phyloP scores from a whole-genome alignment of 2,329 filamentous ascomycete genomes.

The Hypoxylon sp. region DNA sequence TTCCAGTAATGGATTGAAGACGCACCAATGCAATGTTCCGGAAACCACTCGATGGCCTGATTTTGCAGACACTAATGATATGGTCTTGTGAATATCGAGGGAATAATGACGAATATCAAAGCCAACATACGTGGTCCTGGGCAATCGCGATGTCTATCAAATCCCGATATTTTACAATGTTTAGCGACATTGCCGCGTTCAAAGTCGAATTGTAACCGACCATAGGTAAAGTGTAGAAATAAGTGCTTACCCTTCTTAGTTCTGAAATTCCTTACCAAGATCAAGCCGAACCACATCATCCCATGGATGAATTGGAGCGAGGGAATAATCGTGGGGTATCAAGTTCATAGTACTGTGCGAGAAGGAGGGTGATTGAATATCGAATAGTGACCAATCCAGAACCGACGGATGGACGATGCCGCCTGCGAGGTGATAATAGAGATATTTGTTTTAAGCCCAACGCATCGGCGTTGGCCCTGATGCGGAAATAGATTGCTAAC shows the following conservation, averaged over 20 bases:
- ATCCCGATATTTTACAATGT: slow-evolving; percentile 4
- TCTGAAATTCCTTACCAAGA: slow-evolving; percentile 2
- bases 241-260: slow-evolving; percentile 24
- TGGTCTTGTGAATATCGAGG: neutral
- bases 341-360: slow-evolving; percentile 23
- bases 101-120: slow-evolving; percentile 7
- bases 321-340: slow-evolving; percentile 9
- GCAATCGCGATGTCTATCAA: neutral
- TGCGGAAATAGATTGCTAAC: slow-evolving; percentile 5
- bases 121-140: neutral
- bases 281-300: slow-evolving; percentile 28
- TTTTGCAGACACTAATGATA: neutral
- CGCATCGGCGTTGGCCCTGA: slow-evolving; percentile 14
- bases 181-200: slow-evolving; percentile 34
- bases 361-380: slow-evolving; percentile 9
- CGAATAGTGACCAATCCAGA: slow-evolving; percentile 25
- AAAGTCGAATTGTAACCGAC: slow-evolving; percentile 5
- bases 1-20: neutral
- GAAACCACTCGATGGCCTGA: neutral
- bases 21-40: slow-evolving; percentile 10
- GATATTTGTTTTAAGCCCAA: slow-evolving; percentile 11
- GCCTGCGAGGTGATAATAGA: slow-evolving; percentile 28
- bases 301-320: slow-evolving; percentile 7
- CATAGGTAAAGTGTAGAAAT: slow-evolving; percentile 9
- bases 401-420: slow-evolving; percentile 18